Evolutionary conservation across 257 asterid genomes (phyloP).

Genomic region (Linaria vulgaris): DNA sequence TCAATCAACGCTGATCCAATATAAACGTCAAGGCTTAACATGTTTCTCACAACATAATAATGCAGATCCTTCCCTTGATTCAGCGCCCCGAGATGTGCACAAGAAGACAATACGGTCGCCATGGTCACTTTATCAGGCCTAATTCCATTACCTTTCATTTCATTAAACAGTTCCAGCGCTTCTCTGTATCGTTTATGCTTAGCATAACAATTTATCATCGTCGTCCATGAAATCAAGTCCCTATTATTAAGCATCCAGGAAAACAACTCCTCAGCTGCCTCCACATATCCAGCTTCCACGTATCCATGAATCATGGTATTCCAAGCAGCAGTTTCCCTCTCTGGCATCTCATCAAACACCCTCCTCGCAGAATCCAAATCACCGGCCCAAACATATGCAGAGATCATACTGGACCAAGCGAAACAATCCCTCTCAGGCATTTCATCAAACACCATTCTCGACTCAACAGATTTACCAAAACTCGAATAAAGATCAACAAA

Average conservation of each 20-base stretch:
- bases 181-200: conserved; percentile 46
- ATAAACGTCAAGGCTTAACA: conserved; percentile 52
- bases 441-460: conserved; percentile 62
- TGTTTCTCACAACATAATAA: conserved; percentile 35
- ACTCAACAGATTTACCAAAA: conserved; percentile 42
- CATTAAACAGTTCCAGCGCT: conserved; percentile 56
- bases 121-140: conserved; percentile 76
- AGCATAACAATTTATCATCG: conserved; percentile 73
- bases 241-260: conserved; percentile 39
- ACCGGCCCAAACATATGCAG: conserved; percentile 51
- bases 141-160: conserved; percentile 51
- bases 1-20: conserved; percentile 74
- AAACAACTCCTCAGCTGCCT: conserved; percentile 61
- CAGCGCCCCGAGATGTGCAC: conserved; percentile 83
- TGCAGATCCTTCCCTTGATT: conserved; percentile 72
- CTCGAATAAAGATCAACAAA: conserved; percentile 63
- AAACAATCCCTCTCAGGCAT: conserved; percentile 61
- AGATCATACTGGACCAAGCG: conserved; percentile 67
- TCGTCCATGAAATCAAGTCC: conserved; percentile 90
- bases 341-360: conserved; percentile 67
- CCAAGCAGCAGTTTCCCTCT: conserved; percentile 55
- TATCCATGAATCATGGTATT: conserved; percentile 69
- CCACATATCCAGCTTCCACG: conserved; percentile 64
- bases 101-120: conserved; percentile 74
- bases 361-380: conserved; percentile 53